These are phyloP conservation scores for Apiospora phragmitis DNA, from an alignment of 2,329 filamentous ascomycete species.

Conservation along the genomic window DNA sequence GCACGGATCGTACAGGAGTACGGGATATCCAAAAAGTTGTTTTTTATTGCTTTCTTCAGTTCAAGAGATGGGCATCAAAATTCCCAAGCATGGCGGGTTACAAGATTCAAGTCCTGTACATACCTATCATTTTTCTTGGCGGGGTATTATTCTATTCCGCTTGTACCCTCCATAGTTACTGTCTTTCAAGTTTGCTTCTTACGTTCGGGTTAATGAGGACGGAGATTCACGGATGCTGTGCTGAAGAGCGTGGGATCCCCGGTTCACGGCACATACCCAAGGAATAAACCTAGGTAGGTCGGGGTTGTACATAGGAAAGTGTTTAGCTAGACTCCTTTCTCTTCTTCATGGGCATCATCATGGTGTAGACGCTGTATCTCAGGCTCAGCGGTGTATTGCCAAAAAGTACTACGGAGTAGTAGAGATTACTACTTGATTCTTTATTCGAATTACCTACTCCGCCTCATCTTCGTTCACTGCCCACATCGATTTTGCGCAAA, in stretches of 20 bases:
- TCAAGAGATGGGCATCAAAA: neutral
- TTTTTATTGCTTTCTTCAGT: neutral
- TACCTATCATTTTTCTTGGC: neutral
- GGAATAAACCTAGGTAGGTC: conserved; percentile 1
- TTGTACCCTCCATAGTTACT: neutral
- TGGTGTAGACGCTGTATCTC: neutral
- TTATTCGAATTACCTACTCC: neutral
- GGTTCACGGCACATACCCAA: neutral
- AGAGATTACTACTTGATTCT: neutral
- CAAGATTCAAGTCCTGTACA: neutral
- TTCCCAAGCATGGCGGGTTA: neutral
- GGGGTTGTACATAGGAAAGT: neutral
- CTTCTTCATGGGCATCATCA: neutral
- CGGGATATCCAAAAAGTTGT: conserved; percentile 8
- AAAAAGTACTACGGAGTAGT: neutral
- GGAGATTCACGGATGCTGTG: neutral
- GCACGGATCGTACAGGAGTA: conserved; percentile 1
- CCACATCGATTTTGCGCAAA: neutral
- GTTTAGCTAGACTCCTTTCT: neutral
- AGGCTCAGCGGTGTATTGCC: neutral
- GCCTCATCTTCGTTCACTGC: neutral
- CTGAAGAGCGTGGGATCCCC: neutral
- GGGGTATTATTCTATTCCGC: neutral
- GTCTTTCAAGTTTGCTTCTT: neutral
- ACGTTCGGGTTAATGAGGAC: neutral